These are phyloP conservation scores for Arthrobotrys conoides DNA, from an alignment of 2,329 filamentous ascomycete genomes.

Conservation along the genomic window DNA sequence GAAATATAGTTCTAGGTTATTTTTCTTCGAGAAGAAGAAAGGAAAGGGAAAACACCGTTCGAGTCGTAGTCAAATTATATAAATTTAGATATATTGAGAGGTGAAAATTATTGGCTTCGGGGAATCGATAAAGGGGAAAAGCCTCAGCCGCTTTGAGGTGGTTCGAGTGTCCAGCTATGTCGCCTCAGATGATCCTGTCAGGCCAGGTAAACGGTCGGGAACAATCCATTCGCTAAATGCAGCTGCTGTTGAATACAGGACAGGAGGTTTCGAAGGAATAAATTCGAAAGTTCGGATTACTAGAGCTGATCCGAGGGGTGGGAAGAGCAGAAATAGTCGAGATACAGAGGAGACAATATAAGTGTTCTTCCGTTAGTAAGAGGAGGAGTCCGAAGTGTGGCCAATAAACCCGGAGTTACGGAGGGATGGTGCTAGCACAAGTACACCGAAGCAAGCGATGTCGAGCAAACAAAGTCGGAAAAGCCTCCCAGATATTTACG, in stretches of 20 bases:
- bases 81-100: conserved; percentile 6
- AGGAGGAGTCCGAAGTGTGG: conserved; percentile 50
- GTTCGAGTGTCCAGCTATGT: conserved; percentile 20
- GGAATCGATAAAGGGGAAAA: conserved; percentile 20
- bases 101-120: conserved; percentile 1
- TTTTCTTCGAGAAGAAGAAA: conserved; percentile 8
- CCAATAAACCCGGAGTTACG: conserved; percentile 58
- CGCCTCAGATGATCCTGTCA: conserved; percentile 54
- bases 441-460: conserved; percentile 46
- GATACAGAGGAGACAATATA: conserved; percentile 11
- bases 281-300: conserved; percentile 19
- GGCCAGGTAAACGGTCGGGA: conserved; percentile 51
- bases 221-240: conserved; percentile 55
- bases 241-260: conserved; percentile 38
- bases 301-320: conserved; percentile 35
- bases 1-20: conserved; percentile 15
- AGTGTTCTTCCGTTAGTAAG: conserved; percentile 49
- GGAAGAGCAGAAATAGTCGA: conserved; percentile 31
- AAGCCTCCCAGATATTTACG: conserved; percentile 37
- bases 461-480: conserved; percentile 54
- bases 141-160: conserved; percentile 33
- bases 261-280: conserved; percentile 27
- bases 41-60: not conserved
- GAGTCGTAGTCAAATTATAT: not conserved
- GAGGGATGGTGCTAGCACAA: conserved; percentile 41